These are phyloP conservation scores for Flaveria trinervia DNA, from an alignment of 129 eudicot species.

Conservation along the genomic window DNA sequence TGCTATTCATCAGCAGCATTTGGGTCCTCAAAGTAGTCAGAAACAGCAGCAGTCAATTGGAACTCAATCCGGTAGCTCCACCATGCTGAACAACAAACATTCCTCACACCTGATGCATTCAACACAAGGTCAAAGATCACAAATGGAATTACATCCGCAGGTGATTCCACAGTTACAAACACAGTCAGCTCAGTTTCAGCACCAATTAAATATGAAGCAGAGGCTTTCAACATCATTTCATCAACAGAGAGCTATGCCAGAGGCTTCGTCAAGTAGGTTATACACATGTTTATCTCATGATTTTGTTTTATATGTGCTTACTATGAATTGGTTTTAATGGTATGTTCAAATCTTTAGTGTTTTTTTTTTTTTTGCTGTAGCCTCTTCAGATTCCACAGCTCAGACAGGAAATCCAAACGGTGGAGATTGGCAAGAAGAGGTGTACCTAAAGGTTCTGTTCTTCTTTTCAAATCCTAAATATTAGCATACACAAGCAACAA, in stretches of 20 bases:
- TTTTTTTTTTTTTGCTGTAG: slow-evolving; percentile 36
- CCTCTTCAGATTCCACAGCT: slow-evolving; percentile 83
- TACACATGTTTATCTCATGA: neutral
- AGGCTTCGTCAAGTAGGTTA: slow-evolving; percentile 72
- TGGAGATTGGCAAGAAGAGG: slow-evolving; percentile 97
- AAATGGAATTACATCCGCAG: slow-evolving; percentile 79
- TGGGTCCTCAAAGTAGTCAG: slow-evolving; percentile 34
- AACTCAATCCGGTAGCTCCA: slow-evolving; percentile 62
- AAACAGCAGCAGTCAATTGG: slow-evolving; percentile 58
- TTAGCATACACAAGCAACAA: slow-evolving; percentile 4
- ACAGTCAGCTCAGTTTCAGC: slow-evolving; percentile 75
- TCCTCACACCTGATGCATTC: slow-evolving; percentile 55
- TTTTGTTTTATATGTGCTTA: slow-evolving; percentile 1
- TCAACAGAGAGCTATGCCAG: slow-evolving; percentile 68
- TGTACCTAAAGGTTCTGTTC: slow-evolving; percentile 76
- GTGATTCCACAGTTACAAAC: slow-evolving; percentile 84
- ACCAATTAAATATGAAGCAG: slow-evolving; percentile 78
- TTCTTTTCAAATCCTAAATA: neutral
- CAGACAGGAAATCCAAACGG: slow-evolving; percentile 70
- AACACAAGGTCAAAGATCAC: slow-evolving; percentile 65
- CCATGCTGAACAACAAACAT: slow-evolving; percentile 68
- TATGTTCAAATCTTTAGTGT: neutral
- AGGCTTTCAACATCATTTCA: slow-evolving; percentile 71
- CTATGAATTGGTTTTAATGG: neutral
- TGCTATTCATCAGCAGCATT: slow-evolving; percentile 75